Evolutionary conservation across 2,329 filamentous ascomycete species (phyloP).

Genomic region (Diaporthe ampelina): DNA sequence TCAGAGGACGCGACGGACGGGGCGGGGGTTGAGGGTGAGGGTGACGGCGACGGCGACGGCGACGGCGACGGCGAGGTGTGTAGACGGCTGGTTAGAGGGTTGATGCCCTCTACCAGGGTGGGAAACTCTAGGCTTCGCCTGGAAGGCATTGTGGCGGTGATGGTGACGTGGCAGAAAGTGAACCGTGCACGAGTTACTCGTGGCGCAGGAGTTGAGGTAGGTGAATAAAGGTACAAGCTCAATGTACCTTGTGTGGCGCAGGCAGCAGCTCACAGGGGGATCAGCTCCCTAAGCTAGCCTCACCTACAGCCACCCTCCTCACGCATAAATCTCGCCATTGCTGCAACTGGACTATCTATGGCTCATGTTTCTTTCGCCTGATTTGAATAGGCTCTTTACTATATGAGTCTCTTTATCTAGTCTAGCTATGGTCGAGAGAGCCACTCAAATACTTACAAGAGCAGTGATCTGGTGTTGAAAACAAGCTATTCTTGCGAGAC

Average conservation of each 20-base stretch:
- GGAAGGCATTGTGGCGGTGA: constrained; percentile 32
- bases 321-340: too few relatives aligned
- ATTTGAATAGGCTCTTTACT: too few relatives aligned
- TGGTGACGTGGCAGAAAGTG: not conserved
- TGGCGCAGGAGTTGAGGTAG: not conserved
- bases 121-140: not conserved
- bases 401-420: too few relatives aligned
- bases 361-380: too few relatives aligned
- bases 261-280: not conserved
- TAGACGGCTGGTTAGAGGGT: constrained; percentile 10
- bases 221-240: not conserved
- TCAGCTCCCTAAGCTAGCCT: not conserved
- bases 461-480: too few relatives aligned
- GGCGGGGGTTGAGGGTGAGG: not conserved
- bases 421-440: too few relatives aligned
- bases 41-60: not conserved
- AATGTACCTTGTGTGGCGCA: not conserved
- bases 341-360: too few relatives aligned
- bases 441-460: too few relatives aligned
- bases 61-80: not conserved
- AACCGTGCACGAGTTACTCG: not conserved
- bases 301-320: too few relatives aligned
- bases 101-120: constrained; percentile 30
- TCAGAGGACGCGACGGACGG: constrained; percentile 18
- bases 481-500: too few relatives aligned